These are phyloP conservation scores for Apiotrichum gamsii DNA, from an alignment of 1,284 basidiomycete genomes.

Conservation along the genomic window DNA sequence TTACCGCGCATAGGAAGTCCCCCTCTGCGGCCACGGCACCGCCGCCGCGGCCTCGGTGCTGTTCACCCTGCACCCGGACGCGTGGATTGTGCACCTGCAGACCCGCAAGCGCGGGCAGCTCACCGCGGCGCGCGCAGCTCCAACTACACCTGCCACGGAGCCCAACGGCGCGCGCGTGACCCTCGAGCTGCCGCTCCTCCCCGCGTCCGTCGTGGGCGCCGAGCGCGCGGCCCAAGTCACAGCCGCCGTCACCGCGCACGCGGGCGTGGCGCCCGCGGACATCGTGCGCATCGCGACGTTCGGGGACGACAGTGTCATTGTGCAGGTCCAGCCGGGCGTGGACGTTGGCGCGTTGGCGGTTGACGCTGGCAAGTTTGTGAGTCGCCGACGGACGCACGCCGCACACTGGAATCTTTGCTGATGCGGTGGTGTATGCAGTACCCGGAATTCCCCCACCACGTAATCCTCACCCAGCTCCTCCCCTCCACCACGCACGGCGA, in stretches of 20 bases:
- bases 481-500: not conserved
- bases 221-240: not conserved
- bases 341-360: not conserved
- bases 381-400: no score
- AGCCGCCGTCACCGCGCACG: not conserved
- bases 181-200: not conserved
- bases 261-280: not conserved
- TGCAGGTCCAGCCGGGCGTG: not conserved
- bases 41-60: constrained; percentile 19
- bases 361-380: not conserved
- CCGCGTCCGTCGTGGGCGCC: not conserved
- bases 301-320: not conserved
- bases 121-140: no score
- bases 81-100: constrained; percentile 13
- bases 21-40: constrained; percentile 32
- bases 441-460: not conserved
- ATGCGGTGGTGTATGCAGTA: no score
- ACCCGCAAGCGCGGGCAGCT: constrained; percentile 22
- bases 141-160: not conserved
- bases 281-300: not conserved
- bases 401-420: no score
- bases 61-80: constrained; percentile 17
- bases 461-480: not conserved
- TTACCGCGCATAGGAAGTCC: constrained; percentile 25
- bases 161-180: not conserved